phyloP scores from a whole-genome alignment of 352 stramenopile species.

The Phytophthora multivora region DNA sequence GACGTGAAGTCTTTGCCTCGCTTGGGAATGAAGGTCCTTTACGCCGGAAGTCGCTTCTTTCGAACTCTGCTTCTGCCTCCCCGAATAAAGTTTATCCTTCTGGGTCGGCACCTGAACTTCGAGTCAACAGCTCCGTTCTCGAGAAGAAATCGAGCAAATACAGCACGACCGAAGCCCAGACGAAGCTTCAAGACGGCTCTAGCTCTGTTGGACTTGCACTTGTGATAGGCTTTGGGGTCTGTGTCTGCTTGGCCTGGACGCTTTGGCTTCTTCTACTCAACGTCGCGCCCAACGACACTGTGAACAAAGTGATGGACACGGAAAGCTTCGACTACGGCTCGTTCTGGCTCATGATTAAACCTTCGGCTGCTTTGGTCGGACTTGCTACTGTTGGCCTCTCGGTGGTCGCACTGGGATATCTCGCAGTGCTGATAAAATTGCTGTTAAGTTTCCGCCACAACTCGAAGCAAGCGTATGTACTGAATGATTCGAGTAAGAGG shows the following conservation, averaged over 20 bases:
- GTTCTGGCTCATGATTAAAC: slow-evolving; percentile 36
- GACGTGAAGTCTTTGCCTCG: slow-evolving; percentile 3
- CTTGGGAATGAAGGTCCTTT: background rate
- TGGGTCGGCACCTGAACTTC: too few relatives aligned
- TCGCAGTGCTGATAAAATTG: slow-evolving; percentile 17
- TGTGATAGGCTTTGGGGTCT: background rate
- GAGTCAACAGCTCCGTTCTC: too few relatives aligned
- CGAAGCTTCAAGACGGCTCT: too few relatives aligned
- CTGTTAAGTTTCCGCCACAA: background rate
- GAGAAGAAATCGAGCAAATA: too few relatives aligned
- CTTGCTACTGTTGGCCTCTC: slow-evolving; percentile 18
- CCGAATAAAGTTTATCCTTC: slow-evolving; percentile 5
- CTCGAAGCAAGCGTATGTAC: slow-evolving; percentile 3
- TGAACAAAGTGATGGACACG: slow-evolving; percentile 40
- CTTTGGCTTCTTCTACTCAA: slow-evolving; percentile 33
- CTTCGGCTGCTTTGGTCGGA: slow-evolving; percentile 4
- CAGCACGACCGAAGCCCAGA: too few relatives aligned
- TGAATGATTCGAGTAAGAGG: background rate
- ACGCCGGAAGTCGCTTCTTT: background rate
- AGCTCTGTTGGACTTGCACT: too few relatives aligned
- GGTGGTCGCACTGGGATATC: slow-evolving; percentile 19
- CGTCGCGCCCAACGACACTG: slow-evolving; percentile 23
- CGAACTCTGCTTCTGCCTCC: background rate
- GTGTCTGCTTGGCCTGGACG: slow-evolving; percentile 24
- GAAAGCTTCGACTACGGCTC: slow-evolving; percentile 30